Conservation (phyloP, 176 grass and related monocot genomes). For the Oryza australiensis region DNA sequence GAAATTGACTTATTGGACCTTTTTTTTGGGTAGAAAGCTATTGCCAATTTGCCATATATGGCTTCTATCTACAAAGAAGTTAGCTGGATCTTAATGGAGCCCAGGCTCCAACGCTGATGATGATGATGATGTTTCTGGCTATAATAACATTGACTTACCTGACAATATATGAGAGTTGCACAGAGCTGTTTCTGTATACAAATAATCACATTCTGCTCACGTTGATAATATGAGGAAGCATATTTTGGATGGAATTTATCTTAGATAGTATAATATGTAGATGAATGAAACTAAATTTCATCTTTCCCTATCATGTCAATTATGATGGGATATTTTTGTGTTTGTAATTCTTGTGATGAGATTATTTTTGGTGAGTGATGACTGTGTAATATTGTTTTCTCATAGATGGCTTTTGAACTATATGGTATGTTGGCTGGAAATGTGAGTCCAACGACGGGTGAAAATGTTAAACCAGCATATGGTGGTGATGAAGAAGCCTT, state of each 20-base stretch:
- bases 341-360: constrained; percentile 1
- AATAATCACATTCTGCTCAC: constrained; percentile 15
- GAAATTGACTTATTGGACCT: constrained; percentile 1
- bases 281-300: not conserved
- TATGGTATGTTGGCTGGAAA: constrained; percentile 96
- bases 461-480: constrained; percentile 96
- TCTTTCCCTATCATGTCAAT: not conserved
- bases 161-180: not conserved
- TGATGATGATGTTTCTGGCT: not conserved
- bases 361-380: constrained; percentile 10
- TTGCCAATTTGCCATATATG: not conserved
- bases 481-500: constrained; percentile 90
- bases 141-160: not conserved
- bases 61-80: not conserved
- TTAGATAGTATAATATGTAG: not conserved
- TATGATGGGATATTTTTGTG: not conserved
- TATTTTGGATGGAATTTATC: constrained; percentile 15
- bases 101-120: not conserved
- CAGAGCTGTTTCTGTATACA: constrained; percentile 19
- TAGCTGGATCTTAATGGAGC: constrained; percentile 15
- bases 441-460: constrained; percentile 85
- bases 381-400: constrained; percentile 17
- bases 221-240: not conserved
- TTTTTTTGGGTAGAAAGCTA: constrained; percentile 6
- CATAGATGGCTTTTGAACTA: constrained; percentile 95